Base-by-base conservation (phyloP, 441 rosid species). In the Rhodomyrtus psidioides region DNA sequence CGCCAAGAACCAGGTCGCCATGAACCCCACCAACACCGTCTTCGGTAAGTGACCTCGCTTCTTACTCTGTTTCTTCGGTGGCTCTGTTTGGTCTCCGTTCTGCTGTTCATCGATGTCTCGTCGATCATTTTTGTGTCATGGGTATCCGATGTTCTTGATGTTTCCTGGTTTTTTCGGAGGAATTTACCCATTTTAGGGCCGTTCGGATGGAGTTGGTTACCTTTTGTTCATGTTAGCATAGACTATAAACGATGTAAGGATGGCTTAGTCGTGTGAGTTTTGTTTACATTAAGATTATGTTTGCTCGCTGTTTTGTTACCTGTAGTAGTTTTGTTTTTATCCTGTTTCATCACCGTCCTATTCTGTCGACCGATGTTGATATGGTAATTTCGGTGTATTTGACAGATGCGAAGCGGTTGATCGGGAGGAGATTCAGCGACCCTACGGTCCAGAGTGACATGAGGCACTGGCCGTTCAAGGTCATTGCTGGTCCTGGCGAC, bases 1-100 rank as follows among this genome's bases (percentile, higher is more conserved):
- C 0, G 97, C 95, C 0, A 91, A 91, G 92, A 94, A 94, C 55
- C 97, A 95, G 86, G 96, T 94, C 28, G 96, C 94, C 15, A 92
- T 92, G 94, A 95, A 94, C 85, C 94, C 95, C 53, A 81, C 83
- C 83, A 94, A 94, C 92, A 93, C 95, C 85, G 94, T 94, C 60
- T 94, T 94, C 34, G 97, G 94, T 94, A 86, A 70, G 92, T 53
- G 13, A 62, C 10, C 17, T 51, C 4, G 10, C 26, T 21, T 24
- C 30, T 9, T 75, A 42, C 59, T 26, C 10, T 2, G 8, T 27
- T 44, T 9, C n/a, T 60, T 62, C 17, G 24, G 56, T 30, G 49
- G 26, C 49, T 70, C 39, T 17, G 19, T n/a, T 4, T 30, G 54
- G 6, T n/a, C 2, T 27, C 44, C 42, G 74, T 54, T 24, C 56